Evolutionary conservation across 352 stramenopile genomes (phyloP).

Genomic region (Phytophthora syringae): DNA sequence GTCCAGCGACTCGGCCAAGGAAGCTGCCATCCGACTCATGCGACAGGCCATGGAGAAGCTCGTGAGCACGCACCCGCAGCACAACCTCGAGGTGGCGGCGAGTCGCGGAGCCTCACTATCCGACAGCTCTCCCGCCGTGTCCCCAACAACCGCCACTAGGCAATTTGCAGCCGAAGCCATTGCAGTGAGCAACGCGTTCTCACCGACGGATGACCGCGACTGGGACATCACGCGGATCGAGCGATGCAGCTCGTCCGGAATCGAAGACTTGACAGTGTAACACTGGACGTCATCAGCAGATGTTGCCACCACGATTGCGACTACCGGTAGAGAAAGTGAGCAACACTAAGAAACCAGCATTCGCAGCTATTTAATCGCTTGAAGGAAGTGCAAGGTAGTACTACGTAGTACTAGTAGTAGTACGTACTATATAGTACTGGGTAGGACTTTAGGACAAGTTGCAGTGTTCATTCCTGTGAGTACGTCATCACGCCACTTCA

Average conservation of each 20-base stretch:
- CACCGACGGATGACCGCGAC: constrained; percentile 33
- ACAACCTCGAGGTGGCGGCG: constrained; percentile 71
- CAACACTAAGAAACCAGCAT: too few species aligned
- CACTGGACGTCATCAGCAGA: too few species aligned
- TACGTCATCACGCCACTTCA: constrained; percentile 7
- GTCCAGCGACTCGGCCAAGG: constrained; percentile 61
- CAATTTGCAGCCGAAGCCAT: constrained; percentile 25
- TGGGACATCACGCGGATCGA: constrained; percentile 39
- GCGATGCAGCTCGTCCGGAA: constrained; percentile 49
- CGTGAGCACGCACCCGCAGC: constrained; percentile 73
- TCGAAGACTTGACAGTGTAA: constrained; percentile 64
- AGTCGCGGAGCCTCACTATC: constrained; percentile 9
- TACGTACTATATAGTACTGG: too few species aligned
- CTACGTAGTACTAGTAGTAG: too few species aligned
- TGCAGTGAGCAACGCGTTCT: constrained; percentile 17
- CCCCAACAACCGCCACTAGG: constrained; percentile 4
- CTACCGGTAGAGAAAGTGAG: background rate
- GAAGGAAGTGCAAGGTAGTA: too few species aligned
- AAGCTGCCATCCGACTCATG: constrained; percentile 69
- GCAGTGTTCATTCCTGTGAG: constrained; percentile 16
- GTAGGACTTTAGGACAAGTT: too few species aligned
- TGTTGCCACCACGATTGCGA: background rate
- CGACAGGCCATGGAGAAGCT: constrained; percentile 80
- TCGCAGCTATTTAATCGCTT: too few species aligned
- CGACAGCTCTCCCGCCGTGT: constrained; percentile 17